Evolutionary conservation across 495 filamentous ascomycete species (phyloP).

Genomic region (Rhypophila decipiens): DNA sequence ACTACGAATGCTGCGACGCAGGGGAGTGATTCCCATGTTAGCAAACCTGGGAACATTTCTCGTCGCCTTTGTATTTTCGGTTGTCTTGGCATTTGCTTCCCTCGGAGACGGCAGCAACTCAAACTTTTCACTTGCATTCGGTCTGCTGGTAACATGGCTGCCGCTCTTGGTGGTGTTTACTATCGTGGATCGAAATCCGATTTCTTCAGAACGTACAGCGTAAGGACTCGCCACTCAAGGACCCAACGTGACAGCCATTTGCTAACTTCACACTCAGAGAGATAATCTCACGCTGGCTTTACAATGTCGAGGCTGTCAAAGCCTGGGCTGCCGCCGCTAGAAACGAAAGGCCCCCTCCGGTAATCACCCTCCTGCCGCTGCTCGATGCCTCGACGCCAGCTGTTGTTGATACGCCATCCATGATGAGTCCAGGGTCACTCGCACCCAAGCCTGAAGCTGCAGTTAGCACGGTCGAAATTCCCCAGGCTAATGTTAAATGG

Average conservation of each 20-base stretch:
- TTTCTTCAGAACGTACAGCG: slow-evolving; percentile 2
- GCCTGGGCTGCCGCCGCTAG: no score
- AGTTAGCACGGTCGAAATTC: no score
- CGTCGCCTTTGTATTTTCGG: slow-evolving; percentile 6
- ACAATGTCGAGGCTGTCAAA: slow-evolving; percentile 3
- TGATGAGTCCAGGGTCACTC: no score
- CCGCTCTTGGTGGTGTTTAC: slow-evolving; percentile 10
- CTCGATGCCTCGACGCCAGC: no score
- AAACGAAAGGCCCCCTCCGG: no score
- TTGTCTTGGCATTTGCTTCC: slow-evolving; percentile 7
- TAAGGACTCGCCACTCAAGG: neutral
- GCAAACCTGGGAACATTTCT: slow-evolving; percentile 8
- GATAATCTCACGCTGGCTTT: slow-evolving; percentile 3
- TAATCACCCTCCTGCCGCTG: no score
- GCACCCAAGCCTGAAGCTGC: no score
- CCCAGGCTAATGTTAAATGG: no score
- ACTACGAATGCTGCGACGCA: slow-evolving; percentile 4
- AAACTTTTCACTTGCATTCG: neutral
- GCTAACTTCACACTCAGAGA: neutral
- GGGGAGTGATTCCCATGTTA: slow-evolving; percentile 5
- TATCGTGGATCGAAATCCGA: slow-evolving; percentile 8
- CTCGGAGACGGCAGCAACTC: neutral
- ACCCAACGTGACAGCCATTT: no score
- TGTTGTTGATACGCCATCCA: no score
- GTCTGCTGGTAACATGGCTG: slow-evolving; percentile 4